phyloP scores from a whole-genome alignment of 2,329 filamentous ascomycete species.

The Karstenula rhodostoma region DNA sequence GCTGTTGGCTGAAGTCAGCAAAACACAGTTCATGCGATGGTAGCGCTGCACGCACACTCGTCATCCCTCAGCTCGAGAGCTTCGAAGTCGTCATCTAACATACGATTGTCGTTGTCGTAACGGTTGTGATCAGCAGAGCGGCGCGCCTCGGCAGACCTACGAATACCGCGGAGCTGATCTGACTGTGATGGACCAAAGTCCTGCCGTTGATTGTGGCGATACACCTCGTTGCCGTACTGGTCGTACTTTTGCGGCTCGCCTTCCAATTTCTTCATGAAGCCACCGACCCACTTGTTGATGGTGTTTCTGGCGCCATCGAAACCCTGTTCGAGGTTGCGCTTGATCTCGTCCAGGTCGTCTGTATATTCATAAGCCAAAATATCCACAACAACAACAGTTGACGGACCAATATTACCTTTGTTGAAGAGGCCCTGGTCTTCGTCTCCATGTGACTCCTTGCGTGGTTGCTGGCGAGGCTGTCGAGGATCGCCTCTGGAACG shows the following conservation, averaged over 20 bases:
- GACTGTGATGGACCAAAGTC: slow-evolving; percentile 51
- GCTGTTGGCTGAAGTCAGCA: slow-evolving; percentile 39
- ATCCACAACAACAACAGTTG: not conserved
- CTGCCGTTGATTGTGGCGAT: slow-evolving; percentile 29
- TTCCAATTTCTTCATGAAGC: slow-evolving; percentile 91
- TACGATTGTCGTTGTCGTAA: slow-evolving; percentile 92
- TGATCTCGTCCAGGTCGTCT: slow-evolving; percentile 93
- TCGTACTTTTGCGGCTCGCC: slow-evolving; percentile 75
- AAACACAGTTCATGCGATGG: not conserved
- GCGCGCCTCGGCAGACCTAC: slow-evolving; percentile 52
- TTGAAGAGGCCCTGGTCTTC: slow-evolving; percentile 62
- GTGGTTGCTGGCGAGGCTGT: slow-evolving; percentile 58
- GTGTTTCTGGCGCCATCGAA: slow-evolving; percentile 93
- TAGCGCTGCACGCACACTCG: slow-evolving; percentile 56
- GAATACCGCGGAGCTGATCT: slow-evolving; percentile 51
- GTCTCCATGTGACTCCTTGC: slow-evolving; percentile 58
- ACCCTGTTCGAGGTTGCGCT: slow-evolving; percentile 90
- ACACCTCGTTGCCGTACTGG: slow-evolving; percentile 60
- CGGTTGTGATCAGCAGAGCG: slow-evolving; percentile 87
- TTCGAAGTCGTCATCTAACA: slow-evolving; percentile 88
- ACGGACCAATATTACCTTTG: slow-evolving; percentile 50
- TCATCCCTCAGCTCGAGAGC: slow-evolving; percentile 69
- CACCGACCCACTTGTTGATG: slow-evolving; percentile 91
- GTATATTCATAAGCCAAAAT: slow-evolving; percentile 6
- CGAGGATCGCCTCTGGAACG: slow-evolving; percentile 42